Base-by-base conservation (phyloP, 2,329 filamentous ascomycete genomes). In the Diatrype stigma region DNA sequence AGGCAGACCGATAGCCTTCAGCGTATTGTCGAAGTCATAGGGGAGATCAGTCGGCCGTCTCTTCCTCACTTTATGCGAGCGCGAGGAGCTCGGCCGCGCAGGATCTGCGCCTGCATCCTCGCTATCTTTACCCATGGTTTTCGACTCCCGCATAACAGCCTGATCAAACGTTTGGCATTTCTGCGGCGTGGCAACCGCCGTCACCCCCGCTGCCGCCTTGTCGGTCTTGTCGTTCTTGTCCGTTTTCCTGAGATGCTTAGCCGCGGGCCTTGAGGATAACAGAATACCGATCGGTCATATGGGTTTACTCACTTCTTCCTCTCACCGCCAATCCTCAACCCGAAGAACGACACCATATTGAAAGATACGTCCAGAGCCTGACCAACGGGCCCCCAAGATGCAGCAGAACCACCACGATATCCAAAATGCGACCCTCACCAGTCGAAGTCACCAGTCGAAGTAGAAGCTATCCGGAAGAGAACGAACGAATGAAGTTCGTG, bases 301-400 rank as follows among this genome's bases (percentile, higher is more conserved):
- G 34, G 28, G 48, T 32, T 11, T n/a, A 73, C 78, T 73, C 69
- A 76, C 73, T 79, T 81, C 66, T 82, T 82, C 69, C 76, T 81
- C 55, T 79, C 77, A 58, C 73, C 72, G 46, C 78, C 77, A 53
- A 82, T 70, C 63, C 76, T 81, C 62, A 83, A 67, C 46, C 79
- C 79, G 56, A 82, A 81, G 56, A 83, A 80, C 2, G 80, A 81
- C 21, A 82, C 80, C 80, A 83, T 82, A 45, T 16, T 66, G 46
- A 40, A 23, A 30, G 10, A 30, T 30, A 30, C 26, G 6, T 6
- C 26, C 26, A 30, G 10, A 30, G 26, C 10, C 26, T 30, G 6
- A 30, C 23, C 32, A 47, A 17, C 22, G 16, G 23, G 38, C 32
- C 52, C 50, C 52, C 48, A 52, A 48, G 50, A 34, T 50, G 47